These are phyloP conservation scores for Lactarius evosmus DNA, from an alignment of 768 basidiomycete species.

Conservation along the genomic window DNA sequence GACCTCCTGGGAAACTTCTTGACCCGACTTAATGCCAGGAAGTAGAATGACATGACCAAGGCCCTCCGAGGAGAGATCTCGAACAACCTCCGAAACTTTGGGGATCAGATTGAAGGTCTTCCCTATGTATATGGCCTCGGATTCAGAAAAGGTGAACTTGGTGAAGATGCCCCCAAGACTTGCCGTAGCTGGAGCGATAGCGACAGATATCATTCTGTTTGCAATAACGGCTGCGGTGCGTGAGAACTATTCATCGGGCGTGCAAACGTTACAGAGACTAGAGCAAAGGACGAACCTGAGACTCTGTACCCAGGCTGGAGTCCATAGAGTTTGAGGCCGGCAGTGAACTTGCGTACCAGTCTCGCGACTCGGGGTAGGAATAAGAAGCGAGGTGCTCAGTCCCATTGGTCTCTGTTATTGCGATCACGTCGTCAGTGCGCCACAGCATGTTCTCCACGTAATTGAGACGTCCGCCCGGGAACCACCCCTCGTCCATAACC, in stretches of 20 bases:
- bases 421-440: conserved; percentile 56
- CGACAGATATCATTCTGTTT: conserved; percentile 58
- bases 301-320: conserved; percentile 61
- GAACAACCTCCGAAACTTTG: conserved; percentile 53
- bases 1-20: conserved; percentile 30
- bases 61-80: conserved; percentile 47
- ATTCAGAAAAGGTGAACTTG: conserved; percentile 68
- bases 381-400: conserved; percentile 47
- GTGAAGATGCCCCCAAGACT: conserved; percentile 69
- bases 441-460: conserved; percentile 70
- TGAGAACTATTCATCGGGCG: neutral
- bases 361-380: conserved; percentile 52
- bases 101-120: conserved; percentile 54
- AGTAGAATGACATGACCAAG: conserved; percentile 53
- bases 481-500: conserved; percentile 50
- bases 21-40: conserved; percentile 54
- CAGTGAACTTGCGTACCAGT: conserved; percentile 55
- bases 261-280: conserved; percentile 1
- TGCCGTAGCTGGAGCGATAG: conserved; percentile 59
- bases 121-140: conserved; percentile 60
- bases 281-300: conserved; percentile 46
- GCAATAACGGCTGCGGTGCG: conserved; percentile 52
- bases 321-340: conserved; percentile 55
- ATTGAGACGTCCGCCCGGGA: conserved; percentile 61
- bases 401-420: conserved; percentile 58